Evolutionary conservation across 345 rosid species (phyloP), one percentile per base, ranked within the genome.

Genomic region (Pugionium dolabratum): DNA sequence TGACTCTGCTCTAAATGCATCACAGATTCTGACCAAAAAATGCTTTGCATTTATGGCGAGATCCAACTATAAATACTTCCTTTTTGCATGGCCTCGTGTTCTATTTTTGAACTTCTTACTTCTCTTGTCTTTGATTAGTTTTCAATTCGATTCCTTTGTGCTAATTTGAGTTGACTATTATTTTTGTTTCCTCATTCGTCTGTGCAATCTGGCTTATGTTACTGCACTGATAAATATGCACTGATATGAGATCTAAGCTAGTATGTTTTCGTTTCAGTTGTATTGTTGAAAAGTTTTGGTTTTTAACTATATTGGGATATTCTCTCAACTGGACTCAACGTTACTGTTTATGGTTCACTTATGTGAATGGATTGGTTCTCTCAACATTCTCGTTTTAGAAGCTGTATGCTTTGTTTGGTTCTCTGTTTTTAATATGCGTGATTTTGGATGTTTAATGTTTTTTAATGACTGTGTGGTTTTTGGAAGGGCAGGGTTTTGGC

Each of bases 41-140:
- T 2, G 65, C 37, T 72, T 65, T 28, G 44, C 47, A 66, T 72
- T 58, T 29, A 72, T 59, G 76, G 76, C 55, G 49, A 65, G 76
- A 72, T 72, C 71, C 60, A 59, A 53, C 66, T 43, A 52, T 6
- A 58, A 42, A 64, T 42, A 39, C 42, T 58, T 52, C 45, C 9
- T 54, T 69, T 59, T 50, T 33, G 40, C 35, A 57, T 58, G 49
- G 48, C 42, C 25, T 28, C 40, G 2, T 54, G 11, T 62, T 30
- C 44, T 55, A 71, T 54, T 71, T 42, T 59, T 50, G 26, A 66
- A 61, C 66, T 65, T 35, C 52, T 30, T 42, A 18, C 18, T 48
- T 51, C 28, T 31, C 37, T 63, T 1, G 30, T 36, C 34, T 27
- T 39, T 46, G 54, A 11, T 29, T 58, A 9, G 26, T 39, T 49